Base-by-base conservation (phyloP, 169 alveolate species). In the Plasmodium inui region DNA sequence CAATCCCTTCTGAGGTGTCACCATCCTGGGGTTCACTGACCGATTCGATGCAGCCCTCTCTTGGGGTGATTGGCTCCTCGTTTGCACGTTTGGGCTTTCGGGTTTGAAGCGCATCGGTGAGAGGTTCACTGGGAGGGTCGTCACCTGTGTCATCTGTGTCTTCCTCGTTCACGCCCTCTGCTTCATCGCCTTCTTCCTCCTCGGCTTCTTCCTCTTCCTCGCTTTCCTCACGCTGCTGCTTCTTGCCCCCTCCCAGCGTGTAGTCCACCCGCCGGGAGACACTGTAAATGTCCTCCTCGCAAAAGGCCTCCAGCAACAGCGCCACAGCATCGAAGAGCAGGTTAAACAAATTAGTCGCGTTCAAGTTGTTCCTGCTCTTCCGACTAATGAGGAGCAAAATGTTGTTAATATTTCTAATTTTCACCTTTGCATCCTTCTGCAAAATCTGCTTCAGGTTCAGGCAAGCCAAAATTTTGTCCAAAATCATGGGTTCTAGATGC, bases 391-490 rank as follows among this genome's bases (percentile, higher is more conserved):
- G 53, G 9, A 6, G 46, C 61, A 90, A 50, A 44, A 90, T 90
- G 9, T 90, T 67, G 30, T 70, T 90, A 44, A 90, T 34, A 50
- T 26, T 12, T 70, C 46, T 90, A 39, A 90, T 67, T 32, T 90
- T 82, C 30, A 81, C 55, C 8, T 81, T 34, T 37, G 44, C 53
- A 81, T 90, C 37, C 34, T 90, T 90, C 53, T 76, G 80, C 34
- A 90, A 39, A 7, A 90, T 81, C 19, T 57, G 26, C 74, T 81
- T 90, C 76, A 90, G 30, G 46, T 90, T 90, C 74, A 90, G 7
- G 32, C 12, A 70, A 28, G 2, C 1, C 44, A 90, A 80, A 50
- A 90, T 70, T 14, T 30, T 61, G 67, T 90, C 95, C 30, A 90
- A 7, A 32, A 90, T 44, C 22, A 76, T 71, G 41, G 73, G 39